Base-by-base conservation (phyloP, 768 basidiomycete genomes). In the Tylopilus balloui region DNA sequence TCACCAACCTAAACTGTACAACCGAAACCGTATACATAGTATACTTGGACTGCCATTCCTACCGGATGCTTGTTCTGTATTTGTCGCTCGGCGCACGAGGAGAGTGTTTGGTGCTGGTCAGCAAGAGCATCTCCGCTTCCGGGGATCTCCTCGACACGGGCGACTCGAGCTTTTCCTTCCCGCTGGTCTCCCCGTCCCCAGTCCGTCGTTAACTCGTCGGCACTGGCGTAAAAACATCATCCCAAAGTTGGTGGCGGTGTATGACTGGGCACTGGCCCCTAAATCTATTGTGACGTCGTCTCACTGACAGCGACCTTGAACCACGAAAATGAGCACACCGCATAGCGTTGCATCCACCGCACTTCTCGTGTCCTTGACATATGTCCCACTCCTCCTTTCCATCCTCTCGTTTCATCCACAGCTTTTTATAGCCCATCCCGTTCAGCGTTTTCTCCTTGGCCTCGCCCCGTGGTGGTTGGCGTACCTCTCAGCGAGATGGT, bases 391-490 rank as follows among this genome's bases (percentile, higher is more conserved):
- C 40, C 19, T 62, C 29, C 17, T 63, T 9, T 63, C 63, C 3
- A 2, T 48, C 24, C 40, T 62, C 4, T 39, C 55, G 0, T 59
- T 56, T 17, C 53, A 43, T n/a, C 48, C 53, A 2, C 28, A 42
- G n/a, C 20, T 56, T 15, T 50, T 51, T 15, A 31, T 21, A n/a
- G 31, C 45, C 19, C 57, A 40, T 6, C 62, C 60, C 0, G 1
- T 52, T 15, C 43, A 32, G n/a, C 53, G 45, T 17, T 64, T 63
- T n/a, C 11, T 63, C n/a, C 53, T 59, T n/a, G 25, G 38, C n/a
- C 51, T 64, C 29, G 47, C 48, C 3, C 60, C 62, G 2, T 62
- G 53, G 51, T 56, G 54, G 51, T 17, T 58, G 21, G 43, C 62
- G 9, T 64, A 55, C 36, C 28, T 51, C 32, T 54, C 47, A 0